Percentiles rank a stretch among this genome's conserved stretches.
Evolutionary conservation across 768 basidiomycete genomes (phyloP).

Genomic region (Cyclocybe cylindracea): DNA sequence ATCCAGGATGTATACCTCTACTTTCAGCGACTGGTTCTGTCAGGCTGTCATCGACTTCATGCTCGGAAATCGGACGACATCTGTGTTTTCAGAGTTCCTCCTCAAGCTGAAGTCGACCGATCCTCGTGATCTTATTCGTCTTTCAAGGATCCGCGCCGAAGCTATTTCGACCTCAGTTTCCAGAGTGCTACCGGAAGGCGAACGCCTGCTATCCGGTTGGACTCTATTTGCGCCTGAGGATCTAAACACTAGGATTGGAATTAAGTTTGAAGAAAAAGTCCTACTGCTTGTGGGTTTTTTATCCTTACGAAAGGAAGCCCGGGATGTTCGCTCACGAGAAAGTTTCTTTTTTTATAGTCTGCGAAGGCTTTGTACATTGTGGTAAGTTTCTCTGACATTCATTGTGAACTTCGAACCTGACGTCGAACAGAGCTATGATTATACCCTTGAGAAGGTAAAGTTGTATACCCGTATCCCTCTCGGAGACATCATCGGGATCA

Average conservation of each 20-base stretch:
- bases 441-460: constrained; percentile 89
- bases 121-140: constrained; percentile 82
- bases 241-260: constrained; percentile 66
- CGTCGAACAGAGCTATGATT: constrained; percentile 79
- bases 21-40: constrained; percentile 94
- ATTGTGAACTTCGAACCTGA: background rate
- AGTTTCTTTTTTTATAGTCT: constrained; percentile 23
- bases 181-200: constrained; percentile 73
- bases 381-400: constrained; percentile 43
- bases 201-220: constrained; percentile 84
- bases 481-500: constrained; percentile 72
- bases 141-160: constrained; percentile 88
- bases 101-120: constrained; percentile 89
- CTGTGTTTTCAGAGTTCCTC: constrained; percentile 94
- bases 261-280: constrained; percentile 94
- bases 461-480: constrained; percentile 88
- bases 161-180: constrained; percentile 90
- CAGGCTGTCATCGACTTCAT: constrained; percentile 95
- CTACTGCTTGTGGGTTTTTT: constrained; percentile 68
- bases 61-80: constrained; percentile 82
- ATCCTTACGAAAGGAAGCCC: background rate
- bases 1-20: constrained; percentile 81
- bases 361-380: constrained; percentile 72
- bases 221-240: constrained; percentile 86
- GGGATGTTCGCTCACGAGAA: background rate